Percentiles rank a stretch among this genome's conserved stretches.
Evolutionary conservation across 257 asterid species (phyloP).

Genomic region (Avicennia marina): DNA sequence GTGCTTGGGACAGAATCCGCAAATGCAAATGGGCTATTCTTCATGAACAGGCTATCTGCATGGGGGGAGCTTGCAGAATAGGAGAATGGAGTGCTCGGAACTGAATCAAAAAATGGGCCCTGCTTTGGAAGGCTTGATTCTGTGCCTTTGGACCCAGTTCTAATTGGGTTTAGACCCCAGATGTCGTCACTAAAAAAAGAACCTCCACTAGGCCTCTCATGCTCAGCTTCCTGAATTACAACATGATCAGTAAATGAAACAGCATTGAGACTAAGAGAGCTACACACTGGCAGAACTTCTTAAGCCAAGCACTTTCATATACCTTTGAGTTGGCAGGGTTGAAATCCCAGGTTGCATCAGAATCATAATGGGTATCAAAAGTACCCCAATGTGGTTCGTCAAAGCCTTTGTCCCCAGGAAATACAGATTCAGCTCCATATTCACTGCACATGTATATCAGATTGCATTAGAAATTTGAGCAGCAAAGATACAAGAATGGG

Average conservation of each 20-base stretch:
- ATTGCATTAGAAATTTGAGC: background rate
- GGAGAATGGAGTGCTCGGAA: conserved; percentile 76
- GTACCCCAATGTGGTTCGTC: conserved; percentile 80
- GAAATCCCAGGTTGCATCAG: conserved; percentile 63
- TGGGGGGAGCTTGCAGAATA: conserved; percentile 32
- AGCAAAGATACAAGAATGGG: background rate
- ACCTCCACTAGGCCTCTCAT: conserved; percentile 35
- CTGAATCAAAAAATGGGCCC: conserved; percentile 68
- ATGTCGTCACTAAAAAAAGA: conserved; percentile 59
- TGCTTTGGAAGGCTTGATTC: conserved; percentile 39
- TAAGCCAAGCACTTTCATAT: conserved; percentile 12
- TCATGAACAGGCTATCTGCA: conserved; percentile 43
- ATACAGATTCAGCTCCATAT: conserved; percentile 45
- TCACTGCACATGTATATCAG: conserved; percentile 50
- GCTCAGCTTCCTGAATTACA: conserved; percentile 49
- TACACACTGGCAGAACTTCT: background rate
- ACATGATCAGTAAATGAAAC: conserved; percentile 6
- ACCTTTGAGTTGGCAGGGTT: conserved; percentile 53
- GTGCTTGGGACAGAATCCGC: conserved; percentile 88
- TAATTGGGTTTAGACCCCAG: conserved; percentile 82
- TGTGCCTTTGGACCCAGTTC: conserved; percentile 42
- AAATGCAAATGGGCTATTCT: conserved; percentile 49
- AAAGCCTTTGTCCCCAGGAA: conserved; percentile 49
- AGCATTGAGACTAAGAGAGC: background rate
- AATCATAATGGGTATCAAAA: conserved; percentile 61